Base-by-base conservation (phyloP, 257 asterid genomes). In the Avicennia marina region DNA sequence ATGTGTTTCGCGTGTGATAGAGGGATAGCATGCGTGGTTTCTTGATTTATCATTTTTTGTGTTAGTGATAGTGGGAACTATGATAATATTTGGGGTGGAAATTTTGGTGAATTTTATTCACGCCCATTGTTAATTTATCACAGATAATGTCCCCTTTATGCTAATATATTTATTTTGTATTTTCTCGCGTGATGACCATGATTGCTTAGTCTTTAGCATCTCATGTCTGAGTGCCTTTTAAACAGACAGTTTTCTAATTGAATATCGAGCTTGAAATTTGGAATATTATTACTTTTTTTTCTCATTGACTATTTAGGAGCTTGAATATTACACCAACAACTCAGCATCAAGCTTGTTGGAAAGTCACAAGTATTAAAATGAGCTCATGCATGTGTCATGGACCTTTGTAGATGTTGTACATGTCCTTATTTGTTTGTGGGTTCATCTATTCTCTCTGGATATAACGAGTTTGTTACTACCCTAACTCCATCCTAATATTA, bases 11-110 rank as follows among this genome's bases (percentile, higher is more conserved):
- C 15, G 19, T 55, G 58, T 17, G 31, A 12, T 51, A n/a, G n/a
- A n/a, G 40, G 58, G 59, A 53, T 46, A 41, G 55, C 70, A 34
- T 53, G 75, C 64, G 68, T 53, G 47, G 32, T 39, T 50, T 22
- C 38, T 47, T 31, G 29, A 17, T 21, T 50, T 33, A 47, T 33
- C 19, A 27, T 40, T 18, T 59, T 26, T 15, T 12, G 16, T 15
- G 1, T 44, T 21, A 1, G 34, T 29, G 34, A 4, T 29, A 29
- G 7, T 29, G 34, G 34, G 34, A 29, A 29, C 7, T 29, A 29
- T 29, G 13, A 0, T 36, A 5, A 12, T 36, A 4, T 36, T 36
- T 5, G 2, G 7, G 33, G 13, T 36, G 41, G 41, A 4, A 36
- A 1, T 36, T 36, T 36, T 36, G 41, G 13, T 36, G 41, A 36